A percentile compares a stretch with the other conserved stretches of the same genome.
phyloP scores from a whole-genome alignment of 2,329 filamentous ascomycete genomes.

The Tolypocladium capitatum region DNA sequence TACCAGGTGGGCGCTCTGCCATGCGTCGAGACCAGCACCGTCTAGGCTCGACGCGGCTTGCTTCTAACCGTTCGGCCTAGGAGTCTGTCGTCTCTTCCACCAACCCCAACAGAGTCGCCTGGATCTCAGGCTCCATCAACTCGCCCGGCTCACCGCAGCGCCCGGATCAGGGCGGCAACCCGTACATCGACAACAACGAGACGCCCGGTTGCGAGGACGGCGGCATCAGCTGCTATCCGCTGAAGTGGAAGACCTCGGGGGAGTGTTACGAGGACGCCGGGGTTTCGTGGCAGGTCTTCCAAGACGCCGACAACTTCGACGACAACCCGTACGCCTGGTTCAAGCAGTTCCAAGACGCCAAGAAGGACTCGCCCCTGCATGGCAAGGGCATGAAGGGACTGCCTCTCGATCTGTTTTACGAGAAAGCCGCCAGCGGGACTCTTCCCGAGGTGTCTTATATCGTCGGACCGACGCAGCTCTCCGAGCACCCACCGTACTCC shows the following conservation, averaged over 20 bases:
- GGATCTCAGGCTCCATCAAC: conserved; percentile 38
- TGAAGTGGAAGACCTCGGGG: conserved; percentile 38
- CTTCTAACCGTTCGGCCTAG: conserved; percentile 7
- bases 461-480: conserved; percentile 35
- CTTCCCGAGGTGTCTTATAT: conserved; percentile 39
- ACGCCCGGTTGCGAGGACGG: conserved; percentile 28
- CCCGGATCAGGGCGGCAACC: conserved; percentile 26
- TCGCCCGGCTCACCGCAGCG: conserved; percentile 29
- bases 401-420: conserved; percentile 35
- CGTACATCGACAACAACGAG: conserved; percentile 37
- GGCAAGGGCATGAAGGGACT: conserved; percentile 32
- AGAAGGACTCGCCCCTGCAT: conserved; percentile 25
- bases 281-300: conserved; percentile 36
- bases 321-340: conserved; percentile 44
- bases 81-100: conserved; percentile 38
- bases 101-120: conserved; percentile 37
- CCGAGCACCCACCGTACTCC: conserved; percentile 38
- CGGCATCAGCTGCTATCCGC: conserved; percentile 36
- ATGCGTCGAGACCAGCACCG: too few relatives aligned
- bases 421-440: conserved; percentile 33
- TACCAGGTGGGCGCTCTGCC: conserved; percentile 24
- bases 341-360: conserved; percentile 34
- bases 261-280: conserved; percentile 34
- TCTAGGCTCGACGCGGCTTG: conserved; percentile 17
- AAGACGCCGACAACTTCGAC: conserved; percentile 37